These are phyloP conservation scores for Obelidium mucronatum DNA, from an alignment of 192 early-diverging fungal species.

Conservation along the genomic window DNA sequence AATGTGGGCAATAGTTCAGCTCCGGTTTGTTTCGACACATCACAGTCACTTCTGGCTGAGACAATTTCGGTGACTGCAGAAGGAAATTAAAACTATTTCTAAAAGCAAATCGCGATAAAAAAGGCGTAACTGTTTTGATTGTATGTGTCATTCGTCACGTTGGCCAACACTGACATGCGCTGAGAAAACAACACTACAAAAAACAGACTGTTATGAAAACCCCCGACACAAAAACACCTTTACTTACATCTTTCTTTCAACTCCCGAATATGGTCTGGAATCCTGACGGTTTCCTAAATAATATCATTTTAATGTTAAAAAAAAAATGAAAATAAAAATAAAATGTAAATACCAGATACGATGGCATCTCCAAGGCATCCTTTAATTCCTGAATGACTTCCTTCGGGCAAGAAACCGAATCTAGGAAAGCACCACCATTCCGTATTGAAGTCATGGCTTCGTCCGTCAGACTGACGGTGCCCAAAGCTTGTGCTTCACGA, in stretches of 20 bases:
- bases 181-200: too few relatives aligned
- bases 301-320: too few relatives aligned
- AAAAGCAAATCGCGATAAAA: too few relatives aligned
- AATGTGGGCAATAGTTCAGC: too few relatives aligned
- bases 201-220: not conserved
- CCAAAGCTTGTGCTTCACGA: not conserved
- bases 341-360: conserved; percentile 14
- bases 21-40: too few relatives aligned
- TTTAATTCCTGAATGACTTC: conserved; percentile 2
- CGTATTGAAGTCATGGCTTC: not conserved
- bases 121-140: too few relatives aligned
- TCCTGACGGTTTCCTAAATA: not conserved
- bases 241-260: not conserved
- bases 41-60: too few relatives aligned
- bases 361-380: conserved; percentile 20
- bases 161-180: too few relatives aligned
- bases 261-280: not conserved
- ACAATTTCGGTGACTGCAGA: too few relatives aligned
- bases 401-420: not conserved
- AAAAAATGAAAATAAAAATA: too few relatives aligned
- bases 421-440: not conserved
- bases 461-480: not conserved
- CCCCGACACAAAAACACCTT: not conserved
- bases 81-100: too few relatives aligned
- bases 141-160: too few relatives aligned